Evolutionary conservation across 371 early-diverging fungal genomes (phyloP), one percentile per base, ranked within the genome.

Genomic region (Nematocida minor): DNA sequence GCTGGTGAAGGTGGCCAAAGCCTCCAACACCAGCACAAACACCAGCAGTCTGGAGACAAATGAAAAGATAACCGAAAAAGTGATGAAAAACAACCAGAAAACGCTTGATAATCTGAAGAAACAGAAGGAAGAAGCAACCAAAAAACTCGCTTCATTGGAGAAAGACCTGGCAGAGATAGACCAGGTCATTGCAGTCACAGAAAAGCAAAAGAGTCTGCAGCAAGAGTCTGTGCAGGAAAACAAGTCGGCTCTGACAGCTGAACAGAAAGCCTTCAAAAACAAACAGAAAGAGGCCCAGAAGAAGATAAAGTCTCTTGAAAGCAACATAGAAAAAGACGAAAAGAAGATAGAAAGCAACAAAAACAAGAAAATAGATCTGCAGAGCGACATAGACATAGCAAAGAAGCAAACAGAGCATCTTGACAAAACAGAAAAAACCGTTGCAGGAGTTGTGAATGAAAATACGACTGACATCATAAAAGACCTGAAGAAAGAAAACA

Each of bases 231-330:
- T 25, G 0, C 7, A 42, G 66, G 31, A 51, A 40, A 11, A 42
- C n/a, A 64, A 34, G 63, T 2, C 14, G 27, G 31, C 1, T 27
- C 60, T 62, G 63, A 67, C 7, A 64, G 34, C 14, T 20, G 29
- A 20, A 18, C 18, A 40, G 29, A 29, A 67, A 29, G 11, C 20
- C n/a, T 60, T 67, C 27, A 18, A 22, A 40, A 62, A 0, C 9
- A 69, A 41, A 44, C 1, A 69, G 29, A 46, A 69, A 69, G 49
- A 67, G n/a, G 70, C 48, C 7, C 18, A 34, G 40, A 69, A 49
- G 48, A 47, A 20, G 14, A 67, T 57, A 44, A 9, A 67, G 9
- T 1, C 40, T 25, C 14, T 29, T 25, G 40, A 25, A 9, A 62
- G 42, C 14, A 68, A 70, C 9, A 69, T 27, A 4, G 9, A 7